Percentiles rank a stretch among this genome's conserved stretches.
Evolutionary conservation across 2,329 filamentous ascomycete genomes (phyloP).

Genomic region (Myriosclerotinia curreyana): DNA sequence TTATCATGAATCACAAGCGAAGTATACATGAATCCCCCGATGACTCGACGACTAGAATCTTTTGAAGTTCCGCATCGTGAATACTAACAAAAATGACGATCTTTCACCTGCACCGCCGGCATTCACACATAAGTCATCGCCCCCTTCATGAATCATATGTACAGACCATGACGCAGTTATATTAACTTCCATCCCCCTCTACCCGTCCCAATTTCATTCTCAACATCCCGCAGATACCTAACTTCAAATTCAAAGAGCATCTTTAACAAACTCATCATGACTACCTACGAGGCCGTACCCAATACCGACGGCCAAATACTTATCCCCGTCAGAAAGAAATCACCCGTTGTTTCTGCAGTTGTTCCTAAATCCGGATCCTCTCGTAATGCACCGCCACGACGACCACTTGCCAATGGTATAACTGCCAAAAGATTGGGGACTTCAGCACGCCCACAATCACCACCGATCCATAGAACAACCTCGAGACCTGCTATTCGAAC

Average conservation of each 20-base stretch:
- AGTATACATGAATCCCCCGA: background rate
- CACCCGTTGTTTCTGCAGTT: background rate
- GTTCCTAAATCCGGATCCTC: background rate
- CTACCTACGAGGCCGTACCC: constrained; percentile 3
- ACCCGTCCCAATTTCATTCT: background rate
- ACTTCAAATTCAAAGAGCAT: background rate
- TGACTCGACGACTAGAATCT: background rate
- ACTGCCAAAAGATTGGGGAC: background rate
- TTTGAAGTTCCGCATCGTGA: background rate
- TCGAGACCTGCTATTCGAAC: background rate
- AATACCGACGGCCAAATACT: constrained; percentile 14
- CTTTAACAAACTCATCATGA: background rate
- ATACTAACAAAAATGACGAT: background rate
- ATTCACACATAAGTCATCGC: background rate
- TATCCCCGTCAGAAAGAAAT: background rate
- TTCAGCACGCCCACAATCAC: background rate
- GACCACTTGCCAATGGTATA: too few relatives aligned
- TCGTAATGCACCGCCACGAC: background rate
- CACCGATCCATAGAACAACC: background rate
- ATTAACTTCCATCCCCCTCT: background rate
- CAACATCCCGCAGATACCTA: background rate
- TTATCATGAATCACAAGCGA: background rate
- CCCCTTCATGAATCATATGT: background rate
- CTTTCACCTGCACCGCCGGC: too few relatives aligned
- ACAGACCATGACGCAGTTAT: background rate